Percentiles rank a stretch among this genome's conserved stretches.
phyloP scores from a whole-genome alignment of 208 protist species.

The Leishmania tarentolae region DNA sequence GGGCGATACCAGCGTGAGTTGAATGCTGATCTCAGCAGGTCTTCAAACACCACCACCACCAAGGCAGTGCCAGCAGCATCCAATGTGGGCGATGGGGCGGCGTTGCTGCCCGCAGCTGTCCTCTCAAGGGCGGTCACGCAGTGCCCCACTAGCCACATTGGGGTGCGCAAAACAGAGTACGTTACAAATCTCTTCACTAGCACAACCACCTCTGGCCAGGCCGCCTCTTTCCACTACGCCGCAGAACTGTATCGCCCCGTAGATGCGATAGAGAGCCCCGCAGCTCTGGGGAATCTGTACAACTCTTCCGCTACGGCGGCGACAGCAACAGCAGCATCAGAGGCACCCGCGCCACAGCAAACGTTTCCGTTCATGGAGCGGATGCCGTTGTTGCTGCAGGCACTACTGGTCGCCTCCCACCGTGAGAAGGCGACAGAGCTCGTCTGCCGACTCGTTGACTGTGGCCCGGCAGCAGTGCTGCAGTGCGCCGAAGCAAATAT shows the following conservation, averaged over 20 bases:
- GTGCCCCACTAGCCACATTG: slow-evolving; percentile 12
- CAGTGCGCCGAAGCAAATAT: slow-evolving; percentile 85
- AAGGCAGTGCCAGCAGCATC: not conserved
- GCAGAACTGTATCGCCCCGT: not conserved
- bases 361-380: slow-evolving; percentile 71
- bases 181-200: slow-evolving; percentile 31
- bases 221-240: slow-evolving; percentile 33
- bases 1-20: slow-evolving; percentile 18
- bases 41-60: not conserved
- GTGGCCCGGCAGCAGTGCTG: slow-evolving; percentile 62
- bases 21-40: slow-evolving; percentile 6
- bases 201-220: slow-evolving; percentile 21
- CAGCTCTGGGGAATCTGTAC: slow-evolving; percentile 1
- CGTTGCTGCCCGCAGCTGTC: not conserved
- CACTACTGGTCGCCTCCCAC: slow-evolving; percentile 69
- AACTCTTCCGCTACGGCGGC: not conserved
- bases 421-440: slow-evolving; percentile 79
- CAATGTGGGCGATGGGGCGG: not conserved
- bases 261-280: not conserved
- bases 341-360: slow-evolving; percentile 12
- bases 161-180: slow-evolving; percentile 33
- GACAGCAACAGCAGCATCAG: not conserved
- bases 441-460: slow-evolving; percentile 82
- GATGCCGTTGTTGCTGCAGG: slow-evolving; percentile 82
- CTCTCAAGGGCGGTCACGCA: slow-evolving; percentile 8